Base-by-base conservation (phyloP, 129 eudicot species). In the Flaveria bidentis region DNA sequence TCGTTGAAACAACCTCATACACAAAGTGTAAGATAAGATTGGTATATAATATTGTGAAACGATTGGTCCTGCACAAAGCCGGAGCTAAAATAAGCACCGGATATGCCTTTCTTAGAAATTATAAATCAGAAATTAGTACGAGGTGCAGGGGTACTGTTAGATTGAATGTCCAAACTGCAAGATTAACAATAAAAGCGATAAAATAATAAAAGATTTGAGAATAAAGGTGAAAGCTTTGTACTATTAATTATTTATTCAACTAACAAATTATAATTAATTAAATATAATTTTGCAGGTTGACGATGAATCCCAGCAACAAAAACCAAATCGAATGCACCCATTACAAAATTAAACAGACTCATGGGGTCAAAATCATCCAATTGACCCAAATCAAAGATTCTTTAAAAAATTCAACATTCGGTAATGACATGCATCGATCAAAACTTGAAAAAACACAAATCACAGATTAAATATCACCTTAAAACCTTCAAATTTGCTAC, bases 391-490 rank as follows among this genome's bases (percentile, higher is more conserved):
- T 9, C 58, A 72, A 14, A 61, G 13, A 12, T 18, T 42, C 2
- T 45, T 18, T 53, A 51, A 16, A 22, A 71, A 65, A 73, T 10
- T 18, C 56, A 17, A 9, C 69, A 70, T 22, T 25, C 20, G 68
- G 18, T 63, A 15, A 2, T 58, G n/a, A 62, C 84, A 75, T 62
- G 72, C 78, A 26, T 76, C 30, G 15, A 76, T 76, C 22, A 77
- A 65, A 13, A 30, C 16, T 17, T 18, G 2, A 20, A 20, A 46
- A 18, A 1, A 6, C 23, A 69, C 1, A 16, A 72, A 77, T 4
- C 23, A 56, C 26, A 36, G 47, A 44, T 71, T 0, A 28, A 6
- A 58, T n/a, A 23, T 80, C 78, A 86, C 93, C 93, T 88, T 28
- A 62, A 81, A 63, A 12, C 51, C 39, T 51, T 84, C 86, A 68